phyloP scores from a whole-genome alignment of 2,329 filamentous ascomycete genomes.

The Aspergillus ustus region DNA sequence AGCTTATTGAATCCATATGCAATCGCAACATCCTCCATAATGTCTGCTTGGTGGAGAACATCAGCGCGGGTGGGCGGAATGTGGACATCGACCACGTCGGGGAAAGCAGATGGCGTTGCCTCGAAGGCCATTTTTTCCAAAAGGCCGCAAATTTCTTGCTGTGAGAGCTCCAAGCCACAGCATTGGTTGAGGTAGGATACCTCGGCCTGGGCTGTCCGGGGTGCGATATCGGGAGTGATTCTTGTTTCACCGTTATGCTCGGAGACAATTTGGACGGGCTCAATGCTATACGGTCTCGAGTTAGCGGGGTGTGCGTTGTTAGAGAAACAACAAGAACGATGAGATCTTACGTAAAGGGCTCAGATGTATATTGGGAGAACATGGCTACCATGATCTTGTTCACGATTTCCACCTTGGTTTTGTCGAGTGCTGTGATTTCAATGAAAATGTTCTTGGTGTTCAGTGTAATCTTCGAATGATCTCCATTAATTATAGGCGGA shows the following conservation, averaged over 20 bases:
- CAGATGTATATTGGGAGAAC: constrained; percentile 90
- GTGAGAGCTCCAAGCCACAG: constrained; percentile 77
- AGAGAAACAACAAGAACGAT: neutral
- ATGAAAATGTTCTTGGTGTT: constrained; percentile 94
- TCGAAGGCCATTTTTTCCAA: constrained; percentile 86
- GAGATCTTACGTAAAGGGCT: constrained; percentile 73
- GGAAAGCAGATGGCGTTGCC: constrained; percentile 74
- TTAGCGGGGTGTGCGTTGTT: constrained; percentile 2
- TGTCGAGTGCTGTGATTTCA: constrained; percentile 93
- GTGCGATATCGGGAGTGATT: constrained; percentile 78
- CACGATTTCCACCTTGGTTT: constrained; percentile 94
- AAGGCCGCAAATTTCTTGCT: constrained; percentile 76
- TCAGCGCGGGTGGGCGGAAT: constrained; percentile 91
- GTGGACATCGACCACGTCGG: constrained; percentile 76
- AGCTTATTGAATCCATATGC: constrained; percentile 98
- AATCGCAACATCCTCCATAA: constrained; percentile 98
- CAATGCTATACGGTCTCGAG: constrained; percentile 58
- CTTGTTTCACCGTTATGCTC: constrained; percentile 86
- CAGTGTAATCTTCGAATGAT: constrained; percentile 94
- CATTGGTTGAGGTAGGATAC: constrained; percentile 93
- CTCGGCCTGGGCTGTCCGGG: constrained; percentile 78
- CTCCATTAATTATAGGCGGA: constrained; percentile 95
- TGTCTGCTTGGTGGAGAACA: constrained; percentile 92
- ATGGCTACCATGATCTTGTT: constrained; percentile 95
- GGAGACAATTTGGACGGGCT: constrained; percentile 90